Evolutionary conservation across 371 early-diverging fungal genomes (phyloP), one percentile per base, ranked within the genome.

Genomic region (Dichotomocladium elegans): DNA sequence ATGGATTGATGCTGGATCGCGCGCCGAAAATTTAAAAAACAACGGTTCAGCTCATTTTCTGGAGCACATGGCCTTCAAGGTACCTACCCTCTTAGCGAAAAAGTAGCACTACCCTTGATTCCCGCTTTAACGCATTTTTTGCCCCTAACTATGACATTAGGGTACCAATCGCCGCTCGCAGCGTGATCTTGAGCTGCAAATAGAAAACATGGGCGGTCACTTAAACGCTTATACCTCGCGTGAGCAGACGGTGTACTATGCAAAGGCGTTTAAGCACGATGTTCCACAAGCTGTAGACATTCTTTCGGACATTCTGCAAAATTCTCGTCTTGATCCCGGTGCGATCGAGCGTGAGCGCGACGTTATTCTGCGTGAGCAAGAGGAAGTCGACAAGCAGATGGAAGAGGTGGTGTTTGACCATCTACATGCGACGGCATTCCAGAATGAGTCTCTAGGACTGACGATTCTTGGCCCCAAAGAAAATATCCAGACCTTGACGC

Each of bases 21-120:
- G 98, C 58, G 92, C 90, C 61, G 99, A 98, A 78, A 88, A 69
- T 51, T 79, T 73, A 48, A 79, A 83, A 64, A 94, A 91, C 79
- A 97, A 97, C 63, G 99, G 99, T 19, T 86, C 91, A 28, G 99
- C 99, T 45, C 96, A 98, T 79, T 97, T 98, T 57, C 73, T 98
- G 44, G 99, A 98, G 75, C 99, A 98, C 72, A 94, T 98, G 93
- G 90, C 94, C 11, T 98, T 98, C 85, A 96, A 98, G 88, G 96
- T 92, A 79, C 48, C 10, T 3, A 30, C 29, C 10, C 7, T 15
- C 2, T 14, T 19, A 11, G 30, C 33, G n/a, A n/a, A n/a, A n/a
- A n/a, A n/a, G 14, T 15, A 44, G 11, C 14, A 17, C 5, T 1
- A 11, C 22, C 21, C 17, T 42, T 52, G 28, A 41, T n/a, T n/a